A percentile compares a stretch with the other conserved stretches of the same genome.
Evolutionary conservation across 352 stramenopile genomes (phyloP).

Genomic region (Vaucheria bursata): DNA sequence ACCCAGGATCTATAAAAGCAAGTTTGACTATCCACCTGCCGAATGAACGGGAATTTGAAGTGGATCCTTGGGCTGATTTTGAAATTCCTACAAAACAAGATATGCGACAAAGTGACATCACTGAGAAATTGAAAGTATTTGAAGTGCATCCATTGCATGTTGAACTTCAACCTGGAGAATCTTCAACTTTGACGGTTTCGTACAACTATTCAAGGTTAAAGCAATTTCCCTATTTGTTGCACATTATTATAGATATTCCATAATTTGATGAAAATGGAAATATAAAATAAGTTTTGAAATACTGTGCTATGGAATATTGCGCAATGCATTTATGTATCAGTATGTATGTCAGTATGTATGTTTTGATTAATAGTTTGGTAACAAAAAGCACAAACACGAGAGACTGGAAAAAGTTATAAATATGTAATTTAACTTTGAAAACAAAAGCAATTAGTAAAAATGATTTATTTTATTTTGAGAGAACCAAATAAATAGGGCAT

Average conservation of each 20-base stretch:
- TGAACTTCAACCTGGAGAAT: slow-evolving; percentile 46
- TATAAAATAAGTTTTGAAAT: too few species aligned
- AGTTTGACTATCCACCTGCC: slow-evolving; percentile 71
- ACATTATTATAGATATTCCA: not conserved
- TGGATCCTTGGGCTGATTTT: slow-evolving; percentile 81
- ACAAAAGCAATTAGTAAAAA: too few species aligned
- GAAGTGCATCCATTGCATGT: slow-evolving; percentile 45
- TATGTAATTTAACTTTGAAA: too few species aligned
- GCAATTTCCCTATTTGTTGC: not conserved
- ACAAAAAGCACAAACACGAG: too few species aligned
- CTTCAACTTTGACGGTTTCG: slow-evolving; percentile 41
- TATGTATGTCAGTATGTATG: too few species aligned
- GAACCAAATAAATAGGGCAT: too few species aligned
- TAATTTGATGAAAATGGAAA: not conserved
- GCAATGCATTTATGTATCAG: too few species aligned
- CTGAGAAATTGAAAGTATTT: slow-evolving; percentile 53
- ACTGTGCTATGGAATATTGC: too few species aligned
- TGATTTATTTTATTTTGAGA: too few species aligned
- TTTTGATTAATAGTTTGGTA: too few species aligned
- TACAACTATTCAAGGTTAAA: slow-evolving; percentile 44
- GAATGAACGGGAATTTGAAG: slow-evolving; percentile 78
- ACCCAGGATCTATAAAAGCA: slow-evolving; percentile 69
- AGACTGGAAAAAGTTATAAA: too few species aligned
- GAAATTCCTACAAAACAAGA: slow-evolving; percentile 67
- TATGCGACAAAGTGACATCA: slow-evolving; percentile 49